Percentiles rank a stretch among this genome's conserved stretches.
Conservation (phyloP, 352 stramenopile genomes). For the Pythium chondricola region DNA sequence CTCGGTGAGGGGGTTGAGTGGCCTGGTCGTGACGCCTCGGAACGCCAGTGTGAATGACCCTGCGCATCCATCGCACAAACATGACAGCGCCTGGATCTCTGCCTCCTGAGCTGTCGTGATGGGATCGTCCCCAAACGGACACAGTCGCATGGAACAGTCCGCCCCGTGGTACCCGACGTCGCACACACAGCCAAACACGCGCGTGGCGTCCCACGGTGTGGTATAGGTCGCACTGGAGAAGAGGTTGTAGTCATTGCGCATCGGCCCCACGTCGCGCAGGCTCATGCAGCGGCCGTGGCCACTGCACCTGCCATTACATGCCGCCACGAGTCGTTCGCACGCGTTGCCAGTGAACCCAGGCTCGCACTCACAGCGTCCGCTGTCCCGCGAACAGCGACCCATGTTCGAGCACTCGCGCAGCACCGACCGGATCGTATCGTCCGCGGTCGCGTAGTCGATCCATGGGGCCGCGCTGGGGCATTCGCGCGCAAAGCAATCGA, state of each 20-base stretch:
- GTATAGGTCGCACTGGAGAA: slow-evolving; percentile 49
- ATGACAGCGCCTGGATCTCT: slow-evolving; percentile 78
- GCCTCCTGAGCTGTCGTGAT: slow-evolving; percentile 62
- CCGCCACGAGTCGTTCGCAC: slow-evolving; percentile 48
- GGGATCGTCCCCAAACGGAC: slow-evolving; percentile 84
- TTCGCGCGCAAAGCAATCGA: slow-evolving; percentile 74
- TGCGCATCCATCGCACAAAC: slow-evolving; percentile 43
- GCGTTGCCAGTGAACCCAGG: slow-evolving; percentile 57
- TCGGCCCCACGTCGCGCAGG: slow-evolving; percentile 45
- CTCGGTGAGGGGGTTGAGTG: slow-evolving; percentile 32
- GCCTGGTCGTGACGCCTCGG: slow-evolving; percentile 39
- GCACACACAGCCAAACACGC: slow-evolving; percentile 84
- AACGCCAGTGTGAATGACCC: slow-evolving; percentile 65
- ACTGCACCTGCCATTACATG: slow-evolving; percentile 81
- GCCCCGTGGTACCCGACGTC: slow-evolving; percentile 85
- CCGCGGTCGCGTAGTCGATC: slow-evolving; percentile 39
- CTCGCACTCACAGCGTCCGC: slow-evolving; percentile 78
- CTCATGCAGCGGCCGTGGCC: slow-evolving; percentile 86
- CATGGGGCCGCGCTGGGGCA: slow-evolving; percentile 72
- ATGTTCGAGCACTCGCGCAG: slow-evolving; percentile 59
- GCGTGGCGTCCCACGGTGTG: slow-evolving; percentile 76
- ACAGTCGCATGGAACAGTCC: slow-evolving; percentile 81
- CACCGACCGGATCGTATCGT: slow-evolving; percentile 36
- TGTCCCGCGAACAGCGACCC: slow-evolving; percentile 70
- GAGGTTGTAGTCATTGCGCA: slow-evolving; percentile 60